Evolutionary conservation across 371 early-diverging fungal species (phyloP), one percentile per base, ranked within the genome.

Genomic region (Apophysomyces ossiformis): DNA sequence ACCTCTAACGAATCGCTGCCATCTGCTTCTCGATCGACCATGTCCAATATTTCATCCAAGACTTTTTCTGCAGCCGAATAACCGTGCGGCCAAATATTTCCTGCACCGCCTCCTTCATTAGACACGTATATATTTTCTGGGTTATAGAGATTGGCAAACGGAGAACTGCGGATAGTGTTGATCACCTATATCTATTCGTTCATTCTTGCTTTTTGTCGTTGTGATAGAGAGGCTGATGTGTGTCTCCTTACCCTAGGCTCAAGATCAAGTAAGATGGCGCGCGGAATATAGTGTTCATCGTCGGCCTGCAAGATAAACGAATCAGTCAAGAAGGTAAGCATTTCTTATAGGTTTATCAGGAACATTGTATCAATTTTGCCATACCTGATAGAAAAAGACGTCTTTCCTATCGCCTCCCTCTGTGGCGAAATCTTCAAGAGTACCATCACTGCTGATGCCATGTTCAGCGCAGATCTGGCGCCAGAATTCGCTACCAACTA

Each of bases 381-480:
- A 65, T 75, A 93, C 95, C 79, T 99, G 99, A 79, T 99, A 99
- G 75, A 99, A 99, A 72, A 99, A 99, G 35, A 97, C 96, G 73
- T 99, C 99, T 81, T 99, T 99, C 69, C 99, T 81, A 79, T 97
- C 98, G 5, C 91, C 93, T 16, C 89, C 91, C 61, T 92, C 93
- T 4, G 93, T 92, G 3, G 96, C 96, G 81, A 89, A 94, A 60
- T 92, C 90, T 73, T 95, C 92, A 41, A 95, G 77, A 8, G 85
- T 91, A 13, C 96, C 97, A 67, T 94, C 93, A 37, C 80, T 79
- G 60, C 89, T 86, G 54, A 97, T 94, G 21, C 94, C 95, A 72
- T 98, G 98, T 71, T 98, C 97, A 37, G 87, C 86, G 70, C 93
- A 93, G 50, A 98, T 85, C 71, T 91, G 92, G 26, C 82, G 82